Evolutionary conservation across 2,329 filamentous ascomycete genomes (phyloP).

Genomic region (Ophiosphaerella narmari): DNA sequence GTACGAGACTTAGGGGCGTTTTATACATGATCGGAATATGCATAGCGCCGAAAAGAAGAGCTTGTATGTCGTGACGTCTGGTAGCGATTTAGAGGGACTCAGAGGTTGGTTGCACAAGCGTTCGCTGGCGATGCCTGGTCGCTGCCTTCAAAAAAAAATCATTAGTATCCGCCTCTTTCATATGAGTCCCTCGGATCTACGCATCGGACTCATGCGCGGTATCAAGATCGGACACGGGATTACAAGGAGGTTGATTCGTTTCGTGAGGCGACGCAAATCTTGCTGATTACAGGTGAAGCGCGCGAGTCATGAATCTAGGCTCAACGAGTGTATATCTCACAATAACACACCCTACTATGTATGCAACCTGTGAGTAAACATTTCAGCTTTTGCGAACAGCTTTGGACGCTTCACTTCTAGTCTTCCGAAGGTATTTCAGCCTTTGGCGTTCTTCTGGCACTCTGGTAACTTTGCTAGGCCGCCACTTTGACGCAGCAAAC

Average conservation of each 20-base stretch:
- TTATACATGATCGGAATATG: too few relatives aligned
- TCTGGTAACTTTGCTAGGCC: slow-evolving; percentile 3
- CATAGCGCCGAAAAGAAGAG: too few relatives aligned
- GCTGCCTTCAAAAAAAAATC: too few relatives aligned
- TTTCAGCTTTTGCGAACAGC: slow-evolving; percentile 15
- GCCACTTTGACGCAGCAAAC: slow-evolving; percentile 3
- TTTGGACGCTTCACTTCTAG: slow-evolving; percentile 8
- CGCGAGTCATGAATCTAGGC: slow-evolving; percentile 18
- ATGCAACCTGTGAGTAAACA: slow-evolving; percentile 6
- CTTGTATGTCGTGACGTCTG: too few relatives aligned
- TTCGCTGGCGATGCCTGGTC: too few relatives aligned
- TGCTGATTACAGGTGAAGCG: slow-evolving; percentile 1
- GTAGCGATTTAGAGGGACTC: too few relatives aligned
- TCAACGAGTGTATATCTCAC: slow-evolving; percentile 1
- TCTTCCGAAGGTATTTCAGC: slow-evolving; percentile 3
- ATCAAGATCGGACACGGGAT: neutral
- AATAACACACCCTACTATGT: neutral
- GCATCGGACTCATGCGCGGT: neutral
- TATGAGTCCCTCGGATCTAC: too few relatives aligned
- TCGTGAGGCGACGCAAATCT: too few relatives aligned
- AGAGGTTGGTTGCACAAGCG: too few relatives aligned
- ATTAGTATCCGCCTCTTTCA: too few relatives aligned
- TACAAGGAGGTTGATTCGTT: too few relatives aligned
- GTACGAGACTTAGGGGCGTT: too few relatives aligned
- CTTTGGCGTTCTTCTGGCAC: slow-evolving; percentile 3